Evolutionary conservation across 768 basidiomycete species (phyloP), one percentile per base, ranked within the genome.

Genomic region (Tephrocybe sp.): DNA sequence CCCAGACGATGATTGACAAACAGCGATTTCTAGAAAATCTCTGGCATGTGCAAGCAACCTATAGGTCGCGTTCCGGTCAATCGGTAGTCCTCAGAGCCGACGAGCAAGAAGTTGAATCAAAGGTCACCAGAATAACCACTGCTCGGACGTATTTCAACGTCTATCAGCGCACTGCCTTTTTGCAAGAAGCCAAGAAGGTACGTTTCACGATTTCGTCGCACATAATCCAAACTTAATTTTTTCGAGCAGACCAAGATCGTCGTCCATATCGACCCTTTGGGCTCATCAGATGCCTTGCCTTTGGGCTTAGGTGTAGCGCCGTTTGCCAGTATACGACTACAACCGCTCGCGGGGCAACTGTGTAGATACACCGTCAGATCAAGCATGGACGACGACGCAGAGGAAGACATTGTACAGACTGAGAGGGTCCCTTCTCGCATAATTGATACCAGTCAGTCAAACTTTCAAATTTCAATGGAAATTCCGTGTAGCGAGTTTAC

Each of bases 81-180:
- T 88, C 87, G 2, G 83, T 88, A 15, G 80, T 86, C 9, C 69
- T 91, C 12, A 74, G 77, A 53, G 76, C 87, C 4, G 79, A 86
- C 15, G 89, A 91, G 49, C 73, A 77, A 53, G 88, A 91, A 62
- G 86, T 94, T 2, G 87, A 92, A 61, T 78, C 72, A 16, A 76
- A 78, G 49, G 71, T 72, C 38, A 83, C 84, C 10, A 78, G 74
- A 53, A 68, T 74, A 23, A 88, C 85, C 9, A 61, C 78, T 43
- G 91, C 91, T 13, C 78, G 83, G 50, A 84, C 90, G n/a, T 95
- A 86, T 64, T 94, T 84, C 70, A 94, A 94, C 59, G 79, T 95
- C 15, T 95, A 94, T 63, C 84, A 90, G 57, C 75, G 89, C 34
- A 86, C 81, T 10, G 84, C 84, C 3, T 93, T 89, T 62, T 68